Percentiles rank a stretch among this genome's conserved stretches.
These are phyloP conservation scores for Thraustochytrium striatum DNA, from an alignment of 352 stramenopile genomes.

Conservation along the genomic window DNA sequence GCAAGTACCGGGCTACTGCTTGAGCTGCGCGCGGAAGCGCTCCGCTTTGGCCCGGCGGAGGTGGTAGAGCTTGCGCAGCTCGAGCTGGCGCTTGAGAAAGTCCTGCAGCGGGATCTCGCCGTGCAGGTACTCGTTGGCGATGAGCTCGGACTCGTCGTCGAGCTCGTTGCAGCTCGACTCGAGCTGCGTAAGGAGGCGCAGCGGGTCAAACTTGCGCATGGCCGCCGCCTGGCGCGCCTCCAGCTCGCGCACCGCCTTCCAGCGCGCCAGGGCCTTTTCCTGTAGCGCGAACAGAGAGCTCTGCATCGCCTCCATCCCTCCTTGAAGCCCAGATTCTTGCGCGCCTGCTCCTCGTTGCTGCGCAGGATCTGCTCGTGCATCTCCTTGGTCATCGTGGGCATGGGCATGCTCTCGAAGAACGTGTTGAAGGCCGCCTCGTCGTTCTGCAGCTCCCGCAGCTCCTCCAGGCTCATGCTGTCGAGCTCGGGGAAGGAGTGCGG, in stretches of 20 bases:
- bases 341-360: constrained; percentile 10
- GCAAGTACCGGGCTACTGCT: no score
- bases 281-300: neutral
- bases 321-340: constrained; percentile 13
- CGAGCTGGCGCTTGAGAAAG: constrained; percentile 37
- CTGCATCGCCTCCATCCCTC: constrained; percentile 6
- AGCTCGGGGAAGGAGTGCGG: constrained; percentile 12
- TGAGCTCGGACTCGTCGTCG: constrained; percentile 36
- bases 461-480: neutral
- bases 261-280: neutral
- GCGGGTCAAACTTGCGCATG: constrained; percentile 15
- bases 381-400: constrained; percentile 33
- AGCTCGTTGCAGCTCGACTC: constrained; percentile 38
- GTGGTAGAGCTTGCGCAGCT: constrained; percentile 43
- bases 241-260: constrained; percentile 8
- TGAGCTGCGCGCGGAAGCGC: constrained; percentile 37
- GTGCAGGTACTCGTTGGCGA: constrained; percentile 11
- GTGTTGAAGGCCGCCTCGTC: constrained; percentile 2
- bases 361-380: constrained; percentile 15
- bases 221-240: constrained; percentile 5
- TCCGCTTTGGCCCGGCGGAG: constrained; percentile 29
- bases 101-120: constrained; percentile 20
- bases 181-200: constrained; percentile 22
- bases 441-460: neutral
- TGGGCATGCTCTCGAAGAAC: constrained; percentile 7